Evolutionary conservation across 2,329 filamentous ascomycete genomes (phyloP).

Genomic region (Parastagonospora avenae): DNA sequence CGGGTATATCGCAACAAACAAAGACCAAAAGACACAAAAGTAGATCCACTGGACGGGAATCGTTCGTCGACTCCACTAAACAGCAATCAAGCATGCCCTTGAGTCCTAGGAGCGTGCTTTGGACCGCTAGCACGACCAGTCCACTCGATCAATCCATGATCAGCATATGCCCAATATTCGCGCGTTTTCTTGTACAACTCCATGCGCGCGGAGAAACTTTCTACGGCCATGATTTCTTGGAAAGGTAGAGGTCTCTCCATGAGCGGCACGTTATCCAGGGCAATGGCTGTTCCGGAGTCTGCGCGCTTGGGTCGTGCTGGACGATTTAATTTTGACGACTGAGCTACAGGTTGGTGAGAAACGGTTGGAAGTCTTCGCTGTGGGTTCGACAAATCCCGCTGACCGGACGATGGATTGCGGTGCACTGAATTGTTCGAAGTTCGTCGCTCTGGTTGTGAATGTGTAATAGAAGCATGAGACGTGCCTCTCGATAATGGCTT

Average conservation of each 20-base stretch:
- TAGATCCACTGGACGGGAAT: no score
- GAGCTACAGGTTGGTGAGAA: neutral
- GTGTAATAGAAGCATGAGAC: neutral
- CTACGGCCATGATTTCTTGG: constrained; percentile 35
- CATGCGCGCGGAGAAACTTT: constrained; percentile 35
- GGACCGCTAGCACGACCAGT: constrained; percentile 6
- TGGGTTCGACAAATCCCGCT: neutral
- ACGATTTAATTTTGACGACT: neutral
- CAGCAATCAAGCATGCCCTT: no score
- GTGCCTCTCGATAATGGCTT: constrained; percentile 4
- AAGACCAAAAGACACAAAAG: no score
- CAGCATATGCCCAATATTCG: constrained; percentile 43
- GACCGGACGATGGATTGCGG: no score
- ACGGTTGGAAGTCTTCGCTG: neutral
- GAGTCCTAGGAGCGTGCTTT: neutral
- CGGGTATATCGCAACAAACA: no score
- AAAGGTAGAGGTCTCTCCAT: constrained; percentile 35
- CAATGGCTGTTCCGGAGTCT: constrained; percentile 41
- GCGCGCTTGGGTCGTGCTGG: constrained; percentile 26
- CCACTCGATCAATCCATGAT: constrained; percentile 41
- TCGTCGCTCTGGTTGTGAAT: neutral
- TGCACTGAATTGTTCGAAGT: no score
- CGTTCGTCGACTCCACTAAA: no score
- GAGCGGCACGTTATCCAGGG: constrained; percentile 22
- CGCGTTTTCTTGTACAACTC: constrained; percentile 38